Evolutionary conservation across 2,329 filamentous ascomycete genomes (phyloP).

Genomic region (Sphaceloma murrayae): DNA sequence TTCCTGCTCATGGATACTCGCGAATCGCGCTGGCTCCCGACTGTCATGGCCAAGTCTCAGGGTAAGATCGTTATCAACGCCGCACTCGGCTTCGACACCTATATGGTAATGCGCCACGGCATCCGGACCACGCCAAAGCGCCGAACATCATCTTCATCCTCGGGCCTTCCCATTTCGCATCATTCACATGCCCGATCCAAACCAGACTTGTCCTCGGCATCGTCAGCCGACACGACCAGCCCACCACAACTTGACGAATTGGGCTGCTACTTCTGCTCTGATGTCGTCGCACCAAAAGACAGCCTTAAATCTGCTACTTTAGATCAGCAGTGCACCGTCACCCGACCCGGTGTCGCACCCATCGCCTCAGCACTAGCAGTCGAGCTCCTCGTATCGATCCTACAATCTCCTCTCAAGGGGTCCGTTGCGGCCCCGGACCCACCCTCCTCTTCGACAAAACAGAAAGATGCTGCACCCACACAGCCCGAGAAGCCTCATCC

Average conservation of each 20-base stretch:
- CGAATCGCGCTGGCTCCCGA: constrained; percentile 91
- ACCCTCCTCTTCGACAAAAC: constrained; percentile 18
- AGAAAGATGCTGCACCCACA: constrained; percentile 19
- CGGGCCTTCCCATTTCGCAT: constrained; percentile 15
- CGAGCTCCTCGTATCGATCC: constrained; percentile 74
- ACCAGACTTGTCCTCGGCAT: background rate
- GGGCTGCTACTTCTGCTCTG: constrained; percentile 97
- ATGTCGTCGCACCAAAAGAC: constrained; percentile 88
- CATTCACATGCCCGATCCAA: constrained; percentile 10
- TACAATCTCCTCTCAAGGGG: constrained; percentile 54
- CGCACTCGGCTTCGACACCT: constrained; percentile 91
- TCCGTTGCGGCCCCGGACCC: constrained; percentile 31
- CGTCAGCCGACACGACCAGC: constrained; percentile 29
- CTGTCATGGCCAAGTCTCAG: constrained; percentile 85
- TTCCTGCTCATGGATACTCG: constrained; percentile 96
- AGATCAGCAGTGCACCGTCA: constrained; percentile 97
- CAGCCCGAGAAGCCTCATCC: constrained; percentile 37
- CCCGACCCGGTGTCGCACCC: constrained; percentile 80
- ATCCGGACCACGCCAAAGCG: constrained; percentile 36
- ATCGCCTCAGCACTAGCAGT: constrained; percentile 88
- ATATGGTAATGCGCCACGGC: constrained; percentile 94
- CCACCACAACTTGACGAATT: constrained; percentile 46
- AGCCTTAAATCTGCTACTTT: constrained; percentile 91
- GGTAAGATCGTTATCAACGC: constrained; percentile 96
- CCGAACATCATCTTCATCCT: constrained; percentile 20